These are phyloP conservation scores for Penicillium sumatraense DNA, from an alignment of 2,329 filamentous ascomycete species.

Conservation along the genomic window DNA sequence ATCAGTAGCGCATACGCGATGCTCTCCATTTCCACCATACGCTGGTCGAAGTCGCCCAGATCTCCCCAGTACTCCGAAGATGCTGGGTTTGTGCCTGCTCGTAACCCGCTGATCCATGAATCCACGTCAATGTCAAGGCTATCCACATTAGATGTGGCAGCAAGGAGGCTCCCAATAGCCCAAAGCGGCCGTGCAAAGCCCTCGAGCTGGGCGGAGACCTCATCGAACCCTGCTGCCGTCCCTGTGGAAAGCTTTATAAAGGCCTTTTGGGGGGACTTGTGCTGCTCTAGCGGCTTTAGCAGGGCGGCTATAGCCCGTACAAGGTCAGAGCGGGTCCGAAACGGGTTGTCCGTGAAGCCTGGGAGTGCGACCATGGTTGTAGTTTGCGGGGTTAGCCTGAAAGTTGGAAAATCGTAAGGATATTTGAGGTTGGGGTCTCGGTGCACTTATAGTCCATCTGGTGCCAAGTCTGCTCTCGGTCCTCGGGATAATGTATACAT, in stretches of 20 bases:
- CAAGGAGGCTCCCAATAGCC: conserved; percentile 25
- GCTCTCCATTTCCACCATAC: conserved; percentile 61
- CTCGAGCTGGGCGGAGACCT: conserved; percentile 52
- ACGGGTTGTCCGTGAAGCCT: conserved; percentile 50
- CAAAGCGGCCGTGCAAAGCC: conserved; percentile 45
- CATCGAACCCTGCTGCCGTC: conserved; percentile 51
- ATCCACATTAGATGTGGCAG: not conserved
- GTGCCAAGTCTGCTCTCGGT: not conserved
- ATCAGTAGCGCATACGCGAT: conserved; percentile 55
- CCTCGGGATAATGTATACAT: not conserved
- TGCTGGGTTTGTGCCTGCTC: conserved; percentile 24
- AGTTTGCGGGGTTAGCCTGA: not conserved
- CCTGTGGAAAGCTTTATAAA: conserved; percentile 43
- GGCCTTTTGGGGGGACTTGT: conserved; percentile 41
- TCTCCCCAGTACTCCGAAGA: conserved; percentile 54
- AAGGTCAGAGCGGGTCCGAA: conserved; percentile 42
- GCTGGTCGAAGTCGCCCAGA: conserved; percentile 53
- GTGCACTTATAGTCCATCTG: not conserved
- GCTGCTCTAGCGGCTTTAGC: conserved; percentile 26
- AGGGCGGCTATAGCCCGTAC: conserved; percentile 41
- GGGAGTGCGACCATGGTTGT: conserved; percentile 20
- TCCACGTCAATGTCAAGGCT: not conserved
- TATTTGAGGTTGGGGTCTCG: not conserved
- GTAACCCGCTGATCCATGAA: not conserved
- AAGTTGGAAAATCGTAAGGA: not conserved